Base-by-base conservation (phyloP, 2,329 filamentous ascomycete genomes). In the Massarina eburnea region DNA sequence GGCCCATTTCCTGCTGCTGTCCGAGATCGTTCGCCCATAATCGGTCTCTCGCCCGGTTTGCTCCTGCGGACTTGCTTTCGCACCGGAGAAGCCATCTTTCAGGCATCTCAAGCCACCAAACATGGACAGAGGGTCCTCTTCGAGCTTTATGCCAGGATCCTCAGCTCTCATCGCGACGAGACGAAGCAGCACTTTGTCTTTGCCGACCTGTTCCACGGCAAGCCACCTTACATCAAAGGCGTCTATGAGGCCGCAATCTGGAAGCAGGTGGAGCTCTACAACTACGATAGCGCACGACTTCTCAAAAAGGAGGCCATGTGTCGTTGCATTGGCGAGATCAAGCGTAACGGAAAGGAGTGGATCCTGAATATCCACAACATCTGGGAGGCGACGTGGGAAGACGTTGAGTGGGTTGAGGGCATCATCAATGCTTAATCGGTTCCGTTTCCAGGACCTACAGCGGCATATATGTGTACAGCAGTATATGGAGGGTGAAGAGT, bases 81-180 rank as follows among this genome's bases (percentile, higher is more conserved):
- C 20, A 73, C 86, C 19, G 80, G 79, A 3, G 82, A 87, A 57
- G 77, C 85, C 45, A 62, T 81, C 38, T 78, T 75, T 39, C 73
- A 73, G 37, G 77, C 77, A 27, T 68, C 64, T 40, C 72, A 72
- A 41, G 72, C 73, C 10, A 66, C 67, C 2, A 70, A 82, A 37
- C 71, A 71, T 14, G 74, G 78, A 34, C 75, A 79, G 41, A 73
- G 72, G 3, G 61, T 75, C 6, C 43, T 79, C 0, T 77, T 88
- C 48, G 84, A 88, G 60, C 66, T 88, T 0, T 89, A 83, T 58
- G 83, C 82, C 3, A 75, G 80, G 20, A 79, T 88, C 1, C 72
- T 72, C 1, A 75, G 74, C 41, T 86, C 84, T 0, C 77, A 71
- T 43, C 77, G 84, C 0, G 80, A 84, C 45, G 66, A 69, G 10